These are phyloP conservation scores for Fraxinus floribunda DNA, from an alignment of 305 asterid species.

Conservation along the genomic window DNA sequence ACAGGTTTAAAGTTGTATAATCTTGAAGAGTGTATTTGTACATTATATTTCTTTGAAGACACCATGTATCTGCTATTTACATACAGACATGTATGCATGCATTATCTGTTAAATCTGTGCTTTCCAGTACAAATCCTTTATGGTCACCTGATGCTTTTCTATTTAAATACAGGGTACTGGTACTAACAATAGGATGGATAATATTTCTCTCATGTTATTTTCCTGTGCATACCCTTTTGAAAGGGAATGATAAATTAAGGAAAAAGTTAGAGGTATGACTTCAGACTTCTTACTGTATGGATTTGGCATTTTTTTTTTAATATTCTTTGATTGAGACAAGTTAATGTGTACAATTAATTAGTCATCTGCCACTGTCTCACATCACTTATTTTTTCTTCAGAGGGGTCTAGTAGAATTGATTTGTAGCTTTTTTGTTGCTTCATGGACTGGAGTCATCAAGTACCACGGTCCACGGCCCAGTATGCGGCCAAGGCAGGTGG, in stretches of 20 bases:
- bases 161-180: constrained; percentile 60
- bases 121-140: constrained; percentile 23
- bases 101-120: not conserved
- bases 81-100: not conserved
- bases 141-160: too few relatives aligned
- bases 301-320: not conserved
- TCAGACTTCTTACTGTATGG: constrained; percentile 2
- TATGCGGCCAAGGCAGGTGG: constrained; percentile 93
- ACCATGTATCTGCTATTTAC: constrained; percentile 12
- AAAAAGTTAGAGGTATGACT: constrained; percentile 75
- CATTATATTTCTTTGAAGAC: not conserved
- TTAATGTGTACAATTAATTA: constrained; percentile 38
- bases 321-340: constrained; percentile 4
- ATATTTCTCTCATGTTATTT: constrained; percentile 87
- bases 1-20: not conserved
- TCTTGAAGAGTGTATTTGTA: not conserved
- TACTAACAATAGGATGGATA: constrained; percentile 89
- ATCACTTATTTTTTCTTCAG: constrained; percentile 37
- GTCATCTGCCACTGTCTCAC: constrained; percentile 35
- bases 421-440: constrained; percentile 96
- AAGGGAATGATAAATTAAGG: constrained; percentile 82
- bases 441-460: constrained; percentile 99
- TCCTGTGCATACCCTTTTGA: constrained; percentile 88
- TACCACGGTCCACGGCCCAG: constrained; percentile 98
- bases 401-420: constrained; percentile 95